Percentiles rank a stretch among this genome's conserved stretches.
These are phyloP conservation scores for Anthoceros angustus DNA, from an alignment of 225 moss, liverwort and hornwort genomes.

Conservation along the genomic window DNA sequence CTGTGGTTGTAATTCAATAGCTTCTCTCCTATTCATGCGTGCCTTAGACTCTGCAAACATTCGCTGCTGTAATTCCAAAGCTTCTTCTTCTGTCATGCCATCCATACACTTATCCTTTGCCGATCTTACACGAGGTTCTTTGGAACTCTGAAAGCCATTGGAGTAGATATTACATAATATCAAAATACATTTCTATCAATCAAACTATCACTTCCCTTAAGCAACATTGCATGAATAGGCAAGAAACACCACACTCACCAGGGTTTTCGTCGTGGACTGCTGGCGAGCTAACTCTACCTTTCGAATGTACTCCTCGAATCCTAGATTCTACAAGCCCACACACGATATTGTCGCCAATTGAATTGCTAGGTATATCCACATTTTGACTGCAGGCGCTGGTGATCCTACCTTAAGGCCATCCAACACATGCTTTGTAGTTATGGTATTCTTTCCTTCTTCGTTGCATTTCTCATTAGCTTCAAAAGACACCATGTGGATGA, in stretches of 20 bases:
- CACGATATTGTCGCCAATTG: neutral
- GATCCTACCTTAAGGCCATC: conserved; percentile 68
- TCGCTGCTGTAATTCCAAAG: conserved; percentile 94
- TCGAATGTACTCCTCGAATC: conserved; percentile 81
- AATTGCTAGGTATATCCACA: neutral
- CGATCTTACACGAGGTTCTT: conserved; percentile 94
- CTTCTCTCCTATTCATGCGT: conserved; percentile 70
- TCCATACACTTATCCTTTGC: conserved; percentile 66
- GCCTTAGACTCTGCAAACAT: conserved; percentile 99
- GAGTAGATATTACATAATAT: neutral
- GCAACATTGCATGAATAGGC: neutral
- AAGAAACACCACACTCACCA: conserved; percentile 23
- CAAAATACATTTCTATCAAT: too few relatives aligned
- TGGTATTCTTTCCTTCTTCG: conserved; percentile 98
- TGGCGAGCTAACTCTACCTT: conserved; percentile 96
- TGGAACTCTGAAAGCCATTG: conserved; percentile 56
- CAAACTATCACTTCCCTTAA: too few relatives aligned
- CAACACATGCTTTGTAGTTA: conserved; percentile 94
- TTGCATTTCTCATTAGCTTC: conserved; percentile 99
- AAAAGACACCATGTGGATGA: conserved; percentile 95
- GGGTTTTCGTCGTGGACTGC: conserved; percentile 90
- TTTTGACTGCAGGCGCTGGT: neutral
- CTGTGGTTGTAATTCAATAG: conserved; percentile 40
- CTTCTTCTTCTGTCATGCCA: conserved; percentile 99
- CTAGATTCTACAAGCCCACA: conserved; percentile 42